Evolutionary conservation across 139 green algal species (phyloP), one percentile per base, ranked within the genome.

Genomic region (Chlamydomonas asymmetrica): DNA sequence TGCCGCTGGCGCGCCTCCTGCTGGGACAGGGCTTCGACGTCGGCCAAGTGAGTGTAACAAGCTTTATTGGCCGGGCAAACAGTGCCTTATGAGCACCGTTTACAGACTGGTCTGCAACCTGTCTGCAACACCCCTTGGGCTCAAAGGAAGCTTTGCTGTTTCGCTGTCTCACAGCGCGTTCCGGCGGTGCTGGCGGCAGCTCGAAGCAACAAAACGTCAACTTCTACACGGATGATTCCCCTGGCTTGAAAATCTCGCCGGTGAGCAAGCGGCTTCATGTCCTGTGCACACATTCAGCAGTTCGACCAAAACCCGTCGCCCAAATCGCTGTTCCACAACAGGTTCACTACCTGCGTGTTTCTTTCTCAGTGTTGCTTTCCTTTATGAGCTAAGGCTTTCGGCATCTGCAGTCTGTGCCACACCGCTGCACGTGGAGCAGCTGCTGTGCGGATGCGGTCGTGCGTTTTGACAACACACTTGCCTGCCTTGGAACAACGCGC

Each of bases 161-260:
- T 59, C 18, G 41, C 7, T 41, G 45, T n/a, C n/a, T n/a, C n/a
- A n/a, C 37, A 45, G 63, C 37, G 48, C 23, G n/a, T 39, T 65
- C 34, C 50, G 67, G 66, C 41, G 56, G 65, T 40, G 35, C 34
- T 25, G 41, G 66, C 52, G 35, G 69, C 50, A 68, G 71, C 59
- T 27, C 66, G 7, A 76, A 75, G 57, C 75, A 85, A 39, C 72
- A 71, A 32, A 40, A 82, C 23, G 86, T 89, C 78, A 88, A 91
- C 56, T 94, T 92, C 66, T 94, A 93, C 76, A 94, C 90, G 25
- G 90, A 94, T 40, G 90, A 94, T 71, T 86, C 85, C 0, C 86
- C 90, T 23, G 90, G 90, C 34, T 80, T 92, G 75, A 92, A 92
- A 80, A 88, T 94, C 63, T 88, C 88, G 25, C 90, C 90, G 45